phyloP scores from a whole-genome alignment of 2,329 filamentous ascomycete species.

The Coleophoma crateriformis region DNA sequence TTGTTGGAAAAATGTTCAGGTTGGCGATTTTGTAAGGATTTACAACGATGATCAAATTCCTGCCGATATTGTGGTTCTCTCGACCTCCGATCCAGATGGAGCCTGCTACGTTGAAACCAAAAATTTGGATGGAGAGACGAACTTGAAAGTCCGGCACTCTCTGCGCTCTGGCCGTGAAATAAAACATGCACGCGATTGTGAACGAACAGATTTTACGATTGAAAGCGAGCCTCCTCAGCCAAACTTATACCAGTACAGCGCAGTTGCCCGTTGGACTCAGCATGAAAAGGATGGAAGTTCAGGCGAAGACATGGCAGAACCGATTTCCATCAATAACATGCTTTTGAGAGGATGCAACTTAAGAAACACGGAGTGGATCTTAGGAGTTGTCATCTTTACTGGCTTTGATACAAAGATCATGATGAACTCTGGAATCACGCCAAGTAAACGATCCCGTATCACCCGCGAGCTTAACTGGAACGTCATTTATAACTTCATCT shows the following conservation, averaged over 20 bases:
- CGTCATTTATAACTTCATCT: slow-evolving; percentile 91
- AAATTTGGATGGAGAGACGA: slow-evolving; percentile 96
- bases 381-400: slow-evolving; percentile 90
- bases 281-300: slow-evolving; percentile 57
- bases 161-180: slow-evolving; percentile 78
- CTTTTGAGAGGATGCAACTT: slow-evolving; percentile 89
- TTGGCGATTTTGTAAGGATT: slow-evolving; percentile 92
- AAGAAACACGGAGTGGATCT: slow-evolving; percentile 91
- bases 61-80: slow-evolving; percentile 85
- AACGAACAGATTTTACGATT: slow-evolving; percentile 78
- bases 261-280: slow-evolving; percentile 83
- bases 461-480: slow-evolving; percentile 95
- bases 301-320: slow-evolving; percentile 77
- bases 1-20: slow-evolving; percentile 90
- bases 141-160: slow-evolving; percentile 89
- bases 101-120: slow-evolving; percentile 98
- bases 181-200: slow-evolving; percentile 87
- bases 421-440: slow-evolving; percentile 95
- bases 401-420: slow-evolving; percentile 98
- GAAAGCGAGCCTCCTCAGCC: slow-evolving; percentile 89
- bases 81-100: slow-evolving; percentile 89
- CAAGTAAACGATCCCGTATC: slow-evolving; percentile 87
- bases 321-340: slow-evolving; percentile 91
- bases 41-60: slow-evolving; percentile 96
- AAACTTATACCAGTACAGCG: slow-evolving; percentile 94